These are phyloP conservation scores for Sugiyamaella japonica DNA, from an alignment of 1,139 yeast genomes.

Conservation along the genomic window DNA sequence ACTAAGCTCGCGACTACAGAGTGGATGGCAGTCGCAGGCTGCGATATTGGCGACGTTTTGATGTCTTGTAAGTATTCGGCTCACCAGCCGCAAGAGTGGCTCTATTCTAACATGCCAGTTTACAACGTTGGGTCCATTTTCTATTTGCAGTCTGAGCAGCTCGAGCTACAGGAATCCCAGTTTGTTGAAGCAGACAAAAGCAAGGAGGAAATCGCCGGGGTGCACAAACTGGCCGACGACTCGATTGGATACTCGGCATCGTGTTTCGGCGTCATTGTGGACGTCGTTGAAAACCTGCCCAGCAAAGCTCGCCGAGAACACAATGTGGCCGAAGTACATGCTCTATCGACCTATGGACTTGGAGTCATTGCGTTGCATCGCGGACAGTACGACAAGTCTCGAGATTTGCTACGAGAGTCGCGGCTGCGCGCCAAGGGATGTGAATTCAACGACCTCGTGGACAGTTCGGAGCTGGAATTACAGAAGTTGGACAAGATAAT, in stretches of 20 bases:
- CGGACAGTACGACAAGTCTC: constrained; percentile 57
- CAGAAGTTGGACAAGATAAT: constrained; percentile 45
- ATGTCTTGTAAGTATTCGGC: constrained; percentile 42
- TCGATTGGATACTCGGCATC: constrained; percentile 28
- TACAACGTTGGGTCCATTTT: constrained; percentile 72
- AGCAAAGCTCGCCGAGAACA: constrained; percentile 46
- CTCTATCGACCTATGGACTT: constrained; percentile 78
- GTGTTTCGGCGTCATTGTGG: constrained; percentile 45
- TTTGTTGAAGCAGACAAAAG: constrained; percentile 30
- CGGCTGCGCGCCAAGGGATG: constrained; percentile 68
- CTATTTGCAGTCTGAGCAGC: constrained; percentile 68
- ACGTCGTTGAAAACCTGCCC: constrained; percentile 55
- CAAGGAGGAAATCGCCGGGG: constrained; percentile 25
- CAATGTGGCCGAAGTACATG: constrained; percentile 62
- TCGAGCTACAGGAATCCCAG: constrained; percentile 52
- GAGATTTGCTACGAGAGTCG: constrained; percentile 64
- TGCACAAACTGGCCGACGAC: constrained; percentile 25
- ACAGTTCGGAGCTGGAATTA: constrained; percentile 67
- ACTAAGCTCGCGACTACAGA: constrained; percentile 67
- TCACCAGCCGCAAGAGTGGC: too few species aligned
- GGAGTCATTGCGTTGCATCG: constrained; percentile 74
- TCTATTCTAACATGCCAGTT: constrained; percentile 39
- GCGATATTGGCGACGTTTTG: constrained; percentile 62
- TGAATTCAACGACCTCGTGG: constrained; percentile 61
- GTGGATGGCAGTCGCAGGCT: constrained; percentile 72